Evolutionary conservation across 805 yeast species (phyloP).

Genomic region (Candida sithepensis): DNA sequence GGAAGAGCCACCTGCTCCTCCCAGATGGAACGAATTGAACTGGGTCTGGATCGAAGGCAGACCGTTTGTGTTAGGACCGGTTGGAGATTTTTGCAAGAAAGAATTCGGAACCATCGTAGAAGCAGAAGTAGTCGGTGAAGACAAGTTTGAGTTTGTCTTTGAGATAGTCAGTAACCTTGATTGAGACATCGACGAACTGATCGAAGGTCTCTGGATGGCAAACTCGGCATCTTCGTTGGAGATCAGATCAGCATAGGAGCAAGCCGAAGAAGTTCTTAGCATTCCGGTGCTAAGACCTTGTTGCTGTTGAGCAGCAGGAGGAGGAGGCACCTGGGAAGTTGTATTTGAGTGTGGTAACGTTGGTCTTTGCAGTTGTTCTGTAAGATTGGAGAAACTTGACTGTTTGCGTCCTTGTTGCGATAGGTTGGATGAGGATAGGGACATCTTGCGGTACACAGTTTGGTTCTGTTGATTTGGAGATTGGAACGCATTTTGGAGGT

Average conservation of each 20-base stretch:
- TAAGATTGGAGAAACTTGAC: slow-evolving; percentile 24
- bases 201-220: slow-evolving; percentile 57
- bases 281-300: slow-evolving; percentile 21
- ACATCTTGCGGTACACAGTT: slow-evolving; percentile 14
- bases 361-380: slow-evolving; percentile 24
- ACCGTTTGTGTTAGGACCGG: slow-evolving; percentile 7
- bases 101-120: slow-evolving; percentile 1
- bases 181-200: slow-evolving; percentile 39
- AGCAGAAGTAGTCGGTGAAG: slow-evolving; percentile 1
- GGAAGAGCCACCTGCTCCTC: not conserved
- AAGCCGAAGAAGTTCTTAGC: slow-evolving; percentile 45
- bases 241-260: slow-evolving; percentile 78
- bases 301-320: slow-evolving; percentile 7
- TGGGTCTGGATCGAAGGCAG: slow-evolving; percentile 8
- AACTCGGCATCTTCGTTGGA: slow-evolving; percentile 55
- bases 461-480: slow-evolving; percentile 11
- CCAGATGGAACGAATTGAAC: slow-evolving; percentile 1
- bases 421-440: slow-evolving; percentile 16
- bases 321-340: slow-evolving; percentile 8
- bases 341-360: slow-evolving; percentile 8
- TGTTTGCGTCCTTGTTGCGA: slow-evolving; percentile 16
- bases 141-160: slow-evolving; percentile 26
- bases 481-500: slow-evolving; percentile 36
- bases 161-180: slow-evolving; percentile 20
- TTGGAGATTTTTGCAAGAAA: slow-evolving; percentile 21